Conservation (phyloP, 148 eudicot genomes). For the Camellia sinensis region DNA sequence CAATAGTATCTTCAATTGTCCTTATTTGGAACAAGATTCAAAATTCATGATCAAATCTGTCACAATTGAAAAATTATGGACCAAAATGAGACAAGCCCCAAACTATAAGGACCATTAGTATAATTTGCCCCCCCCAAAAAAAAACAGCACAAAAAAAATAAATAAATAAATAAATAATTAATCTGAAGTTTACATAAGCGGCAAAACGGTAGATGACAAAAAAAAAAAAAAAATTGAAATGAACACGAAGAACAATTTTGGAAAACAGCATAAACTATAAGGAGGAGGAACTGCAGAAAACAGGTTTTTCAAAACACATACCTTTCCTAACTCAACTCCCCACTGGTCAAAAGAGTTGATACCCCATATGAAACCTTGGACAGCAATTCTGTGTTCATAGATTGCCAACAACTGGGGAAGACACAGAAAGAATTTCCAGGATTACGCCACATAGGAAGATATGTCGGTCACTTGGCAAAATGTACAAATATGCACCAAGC, state of each 20-base stretch:
- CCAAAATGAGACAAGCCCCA: no score
- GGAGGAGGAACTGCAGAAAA: background rate
- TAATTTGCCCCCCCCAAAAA: background rate
- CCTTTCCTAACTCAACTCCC: slow-evolving; percentile 99
- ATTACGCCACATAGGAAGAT: background rate
- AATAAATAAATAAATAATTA: background rate
- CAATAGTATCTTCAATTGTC: no score
- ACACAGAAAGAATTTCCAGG: background rate
- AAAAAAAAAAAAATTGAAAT: background rate
- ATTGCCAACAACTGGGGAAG: slow-evolving; percentile 74
- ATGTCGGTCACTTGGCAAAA: background rate
- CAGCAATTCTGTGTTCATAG: slow-evolving; percentile 64
- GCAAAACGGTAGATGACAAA: background rate
- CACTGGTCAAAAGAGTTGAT: slow-evolving; percentile 96
- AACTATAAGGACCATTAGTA: no score
- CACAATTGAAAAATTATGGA: no score
- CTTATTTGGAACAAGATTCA: no score
- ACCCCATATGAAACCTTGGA: slow-evolving; percentile 52
- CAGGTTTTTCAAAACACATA: slow-evolving; percentile 18
- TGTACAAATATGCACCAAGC: background rate
- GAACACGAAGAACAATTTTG: background rate
- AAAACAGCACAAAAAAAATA: background rate
- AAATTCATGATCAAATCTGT: no score
- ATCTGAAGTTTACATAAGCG: background rate
- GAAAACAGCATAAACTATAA: background rate